A percentile compares a stretch with the other conserved stretches of the same genome.
These are phyloP conservation scores for Aspergillus sp. DNA, from an alignment of 2,329 filamentous ascomycete genomes.

Conservation along the genomic window DNA sequence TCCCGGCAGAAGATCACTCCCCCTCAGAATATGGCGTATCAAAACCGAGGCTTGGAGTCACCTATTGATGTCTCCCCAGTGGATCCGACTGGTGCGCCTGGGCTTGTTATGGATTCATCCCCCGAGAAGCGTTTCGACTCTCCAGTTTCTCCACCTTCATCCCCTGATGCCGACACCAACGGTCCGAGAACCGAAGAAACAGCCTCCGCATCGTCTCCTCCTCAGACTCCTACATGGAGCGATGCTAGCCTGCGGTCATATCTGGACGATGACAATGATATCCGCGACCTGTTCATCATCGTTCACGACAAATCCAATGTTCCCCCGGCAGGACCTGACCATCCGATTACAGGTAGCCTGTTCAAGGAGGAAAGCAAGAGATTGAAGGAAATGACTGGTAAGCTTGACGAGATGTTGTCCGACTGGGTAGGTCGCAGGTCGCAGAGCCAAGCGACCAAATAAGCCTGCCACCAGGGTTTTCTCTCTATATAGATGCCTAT, in stretches of 20 bases:
- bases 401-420: conserved; percentile 79
- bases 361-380: conserved; percentile 83
- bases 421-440: conserved; percentile 56
- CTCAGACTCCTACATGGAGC: conserved; percentile 64
- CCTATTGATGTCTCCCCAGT: conserved; percentile 58
- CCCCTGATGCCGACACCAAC: conserved; percentile 22
- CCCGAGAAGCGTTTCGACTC: conserved; percentile 56
- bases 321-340: conserved; percentile 68
- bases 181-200: conserved; percentile 27
- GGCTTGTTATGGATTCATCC: conserved; percentile 63
- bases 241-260: conserved; percentile 79
- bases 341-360: conserved; percentile 70
- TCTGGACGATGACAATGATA: conserved; percentile 80
- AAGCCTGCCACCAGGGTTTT: too few species aligned
- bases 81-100: conserved; percentile 48
- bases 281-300: conserved; percentile 80
- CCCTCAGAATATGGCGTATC: conserved; percentile 14
- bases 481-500: neutral
- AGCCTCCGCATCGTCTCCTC: conserved; percentile 47
- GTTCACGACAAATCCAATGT: conserved; percentile 88
- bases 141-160: conserved; percentile 54
- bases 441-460: neutral
- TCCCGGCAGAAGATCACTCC: conserved; percentile 21
- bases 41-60: conserved; percentile 56
- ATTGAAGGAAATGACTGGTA: conserved; percentile 77